These are phyloP conservation scores for Fomitopsis pinicola DNA, from an alignment of 1,284 basidiomycete genomes.

Conservation along the genomic window DNA sequence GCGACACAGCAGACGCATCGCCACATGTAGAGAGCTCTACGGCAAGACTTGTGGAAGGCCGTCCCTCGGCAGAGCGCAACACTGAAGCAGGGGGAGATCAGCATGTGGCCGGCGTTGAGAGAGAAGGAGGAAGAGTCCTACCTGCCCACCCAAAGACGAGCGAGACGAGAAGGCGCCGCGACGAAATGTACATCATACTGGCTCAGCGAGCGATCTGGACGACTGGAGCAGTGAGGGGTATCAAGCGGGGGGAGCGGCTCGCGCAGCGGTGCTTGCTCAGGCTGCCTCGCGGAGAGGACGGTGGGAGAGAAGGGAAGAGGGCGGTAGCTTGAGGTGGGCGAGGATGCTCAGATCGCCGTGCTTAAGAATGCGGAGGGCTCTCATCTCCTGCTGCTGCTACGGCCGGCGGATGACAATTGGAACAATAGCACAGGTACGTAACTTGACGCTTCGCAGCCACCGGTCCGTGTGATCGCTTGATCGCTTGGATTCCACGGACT, in stretches of 20 bases:
- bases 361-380: neutral
- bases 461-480: neutral
- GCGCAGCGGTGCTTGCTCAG: neutral
- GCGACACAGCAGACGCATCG: neutral
- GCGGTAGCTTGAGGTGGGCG: neutral
- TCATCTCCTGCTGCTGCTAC: neutral
- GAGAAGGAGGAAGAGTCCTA: neutral
- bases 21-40: neutral
- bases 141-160: neutral
- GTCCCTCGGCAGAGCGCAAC: neutral
- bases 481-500: neutral
- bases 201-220: neutral
- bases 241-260: neutral
- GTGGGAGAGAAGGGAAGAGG: neutral
- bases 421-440: slow-evolving; percentile 1
- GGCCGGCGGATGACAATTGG: neutral
- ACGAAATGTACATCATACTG: neutral
- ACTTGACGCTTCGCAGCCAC: neutral
- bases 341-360: neutral
- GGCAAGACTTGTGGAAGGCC: neutral
- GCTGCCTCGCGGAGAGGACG: neutral
- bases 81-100: neutral
- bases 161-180: neutral
- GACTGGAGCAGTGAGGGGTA: neutral
- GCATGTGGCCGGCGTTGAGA: neutral